Evolutionary conservation across 2,329 filamentous ascomycete species (phyloP), one percentile per base, ranked within the genome.

Genomic region (Cryoendolithus antarcticus): DNA sequence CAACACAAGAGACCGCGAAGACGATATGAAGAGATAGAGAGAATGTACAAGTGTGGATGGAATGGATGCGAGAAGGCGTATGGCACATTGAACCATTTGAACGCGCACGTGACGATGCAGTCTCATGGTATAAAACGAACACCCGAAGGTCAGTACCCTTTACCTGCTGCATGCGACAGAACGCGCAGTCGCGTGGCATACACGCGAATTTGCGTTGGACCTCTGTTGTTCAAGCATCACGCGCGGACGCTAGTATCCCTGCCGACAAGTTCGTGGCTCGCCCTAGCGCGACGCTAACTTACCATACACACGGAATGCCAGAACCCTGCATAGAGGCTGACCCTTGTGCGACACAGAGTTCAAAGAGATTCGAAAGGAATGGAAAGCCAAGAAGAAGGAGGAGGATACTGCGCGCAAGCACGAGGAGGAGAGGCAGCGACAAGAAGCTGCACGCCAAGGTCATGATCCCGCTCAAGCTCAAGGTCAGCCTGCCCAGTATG

Each of bases 1-100:
- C 91, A 98, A 60, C 89, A 96, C 62, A 98, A 98, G 69, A 78
- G 91, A 42, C 91, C 91, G 9, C 77, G 91, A 48, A 74, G 91
- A 54, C 77, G 91, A 39, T 98, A 95, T 54, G 91, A 98, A 63
- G 91, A 98, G 61, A 98, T 98, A 53, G 91, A 98, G 68, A 80
- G 91, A 58, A 96, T 98, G 91, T 96, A 98, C 71, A 96, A 96
- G 64, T 98, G 91, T 58, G 91, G 89, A 19, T 96, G 86, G 85
- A 89, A 95, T 49, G 88, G 88, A 6, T 98, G 91, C 58, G 91
- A 98, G 64, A 98, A 98, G 66, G 91, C 91, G 2, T 98, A 98
- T 52, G 91, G 91, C 44, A 98, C 91, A 34, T 66, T 98, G 45
- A 98, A 98, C 62, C 91, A 98, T 60, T 62, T 98, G 51, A 98